phyloP scores from a whole-genome alignment of 257 asterid species.

The Scutellaria galericulata region DNA sequence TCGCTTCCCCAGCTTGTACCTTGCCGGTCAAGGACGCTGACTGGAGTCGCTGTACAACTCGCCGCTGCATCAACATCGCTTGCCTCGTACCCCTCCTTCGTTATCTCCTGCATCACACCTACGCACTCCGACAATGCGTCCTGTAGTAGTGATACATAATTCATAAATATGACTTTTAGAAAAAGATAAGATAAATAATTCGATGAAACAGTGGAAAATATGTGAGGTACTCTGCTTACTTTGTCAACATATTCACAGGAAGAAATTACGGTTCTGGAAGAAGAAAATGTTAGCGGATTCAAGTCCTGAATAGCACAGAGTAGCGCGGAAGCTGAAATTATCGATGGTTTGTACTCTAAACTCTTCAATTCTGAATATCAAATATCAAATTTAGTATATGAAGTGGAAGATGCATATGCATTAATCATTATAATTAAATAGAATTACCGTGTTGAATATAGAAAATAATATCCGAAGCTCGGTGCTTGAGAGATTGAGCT shows the following conservation, averaged over 20 bases:
- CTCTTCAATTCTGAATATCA: constrained; percentile 47
- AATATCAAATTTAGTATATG: background rate
- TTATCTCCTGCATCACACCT: constrained; percentile 42
- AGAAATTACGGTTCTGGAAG: constrained; percentile 43
- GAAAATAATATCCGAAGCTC: constrained; percentile 55
- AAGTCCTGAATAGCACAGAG: constrained; percentile 53
- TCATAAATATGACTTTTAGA: background rate
- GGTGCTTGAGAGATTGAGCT: constrained; percentile 40
- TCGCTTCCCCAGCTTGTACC: constrained; percentile 40
- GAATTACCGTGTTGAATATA: constrained; percentile 48
- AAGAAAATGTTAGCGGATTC: constrained; percentile 41
- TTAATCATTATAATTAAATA: background rate
- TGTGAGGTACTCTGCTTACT: constrained; percentile 40
- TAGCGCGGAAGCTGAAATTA: constrained; percentile 61
- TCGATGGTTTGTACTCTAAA: constrained; percentile 56
- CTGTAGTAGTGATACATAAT: constrained; percentile 31
- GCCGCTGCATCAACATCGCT: constrained; percentile 18
- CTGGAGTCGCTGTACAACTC: constrained; percentile 43
- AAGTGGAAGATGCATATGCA: background rate
- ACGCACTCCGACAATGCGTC: constrained; percentile 50
- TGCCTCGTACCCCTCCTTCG: constrained; percentile 26
- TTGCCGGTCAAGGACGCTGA: constrained; percentile 39
- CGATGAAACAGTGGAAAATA: background rate
- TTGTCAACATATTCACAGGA: constrained; percentile 42
- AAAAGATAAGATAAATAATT: background rate